phyloP scores from a whole-genome alignment of 2,329 filamentous ascomycete genomes.

The Colletotrichum graminicola region DNA sequence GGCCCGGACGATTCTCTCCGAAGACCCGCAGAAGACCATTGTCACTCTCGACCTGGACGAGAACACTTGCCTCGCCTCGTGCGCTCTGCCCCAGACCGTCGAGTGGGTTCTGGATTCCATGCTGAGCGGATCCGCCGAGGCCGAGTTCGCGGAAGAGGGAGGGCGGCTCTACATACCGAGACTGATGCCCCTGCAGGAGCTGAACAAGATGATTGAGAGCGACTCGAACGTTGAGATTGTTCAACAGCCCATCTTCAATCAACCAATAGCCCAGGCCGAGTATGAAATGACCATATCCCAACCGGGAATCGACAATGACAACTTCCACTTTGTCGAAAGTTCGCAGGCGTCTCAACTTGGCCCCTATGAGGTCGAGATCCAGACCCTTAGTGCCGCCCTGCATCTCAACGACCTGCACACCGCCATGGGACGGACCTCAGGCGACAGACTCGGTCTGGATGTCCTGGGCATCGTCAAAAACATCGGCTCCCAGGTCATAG shows the following conservation, averaged over 20 bases:
- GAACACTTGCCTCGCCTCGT: conserved; percentile 41
- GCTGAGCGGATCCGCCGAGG: conserved; percentile 48
- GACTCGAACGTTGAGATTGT: not conserved
- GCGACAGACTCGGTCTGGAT: conserved; percentile 56
- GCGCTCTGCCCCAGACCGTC: conserved; percentile 47
- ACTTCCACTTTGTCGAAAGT: conserved; percentile 44
- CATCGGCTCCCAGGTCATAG: conserved; percentile 50
- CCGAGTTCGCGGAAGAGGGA: conserved; percentile 58
- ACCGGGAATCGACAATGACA: conserved; percentile 47
- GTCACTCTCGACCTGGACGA: conserved; percentile 57
- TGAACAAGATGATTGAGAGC: conserved; percentile 61
- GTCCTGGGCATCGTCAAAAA: conserved; percentile 53
- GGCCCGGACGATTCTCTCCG: conserved; percentile 62
- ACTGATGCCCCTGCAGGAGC: conserved; percentile 52
- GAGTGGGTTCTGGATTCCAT: conserved; percentile 43
- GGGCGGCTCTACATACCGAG: conserved; percentile 59
- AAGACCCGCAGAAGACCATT: conserved; percentile 58
- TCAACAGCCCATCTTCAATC: conserved; percentile 3
- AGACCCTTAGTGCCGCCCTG: conserved; percentile 53
- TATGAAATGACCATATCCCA: conserved; percentile 45
- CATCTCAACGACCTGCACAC: conserved; percentile 54
- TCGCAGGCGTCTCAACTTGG: conserved; percentile 43
- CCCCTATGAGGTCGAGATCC: conserved; percentile 55
- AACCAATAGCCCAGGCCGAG: not conserved
- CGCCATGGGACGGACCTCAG: conserved; percentile 49